A percentile compares a stretch with the other conserved stretches of the same genome.
Conservation (phyloP, 441 rosid species). For the Gossypium gossypioides region DNA sequence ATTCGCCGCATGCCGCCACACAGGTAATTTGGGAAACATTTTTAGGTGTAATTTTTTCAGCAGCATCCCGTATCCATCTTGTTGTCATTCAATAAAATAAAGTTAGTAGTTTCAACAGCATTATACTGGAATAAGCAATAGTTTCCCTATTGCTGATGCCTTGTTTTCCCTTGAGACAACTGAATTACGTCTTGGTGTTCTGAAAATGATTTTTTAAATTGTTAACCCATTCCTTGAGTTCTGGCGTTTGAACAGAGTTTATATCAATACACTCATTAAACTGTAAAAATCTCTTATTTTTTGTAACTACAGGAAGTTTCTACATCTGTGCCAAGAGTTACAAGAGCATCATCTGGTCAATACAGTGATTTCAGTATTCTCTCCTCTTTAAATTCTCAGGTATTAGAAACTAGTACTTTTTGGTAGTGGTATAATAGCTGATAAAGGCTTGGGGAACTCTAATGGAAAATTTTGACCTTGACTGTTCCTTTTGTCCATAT, state of each 20-base stretch:
- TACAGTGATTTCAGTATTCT: constrained; percentile 78
- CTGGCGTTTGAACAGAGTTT: not conserved
- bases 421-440: not conserved
- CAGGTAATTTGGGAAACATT: constrained; percentile 46
- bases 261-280: not conserved
- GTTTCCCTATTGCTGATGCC: not conserved
- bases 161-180: not conserved
- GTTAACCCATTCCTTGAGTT: not conserved
- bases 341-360: constrained; percentile 76
- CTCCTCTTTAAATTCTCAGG: constrained; percentile 97
- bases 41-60: not conserved
- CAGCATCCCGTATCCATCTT: not conserved
- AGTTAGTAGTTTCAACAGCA: not conserved
- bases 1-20: constrained; percentile 93
- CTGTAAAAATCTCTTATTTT: not conserved
- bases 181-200: not conserved
- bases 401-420: constrained; percentile 15
- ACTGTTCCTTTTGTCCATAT: not conserved
- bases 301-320: constrained; percentile 59
- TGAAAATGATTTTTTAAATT: not conserved
- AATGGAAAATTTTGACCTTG: not conserved
- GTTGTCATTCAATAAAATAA: not conserved
- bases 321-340: constrained; percentile 64
- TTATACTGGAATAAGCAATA: not conserved
- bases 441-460: not conserved